These are phyloP conservation scores for Monosporozyma aerobia DNA, from an alignment of 805 yeast species.

Conservation along the genomic window DNA sequence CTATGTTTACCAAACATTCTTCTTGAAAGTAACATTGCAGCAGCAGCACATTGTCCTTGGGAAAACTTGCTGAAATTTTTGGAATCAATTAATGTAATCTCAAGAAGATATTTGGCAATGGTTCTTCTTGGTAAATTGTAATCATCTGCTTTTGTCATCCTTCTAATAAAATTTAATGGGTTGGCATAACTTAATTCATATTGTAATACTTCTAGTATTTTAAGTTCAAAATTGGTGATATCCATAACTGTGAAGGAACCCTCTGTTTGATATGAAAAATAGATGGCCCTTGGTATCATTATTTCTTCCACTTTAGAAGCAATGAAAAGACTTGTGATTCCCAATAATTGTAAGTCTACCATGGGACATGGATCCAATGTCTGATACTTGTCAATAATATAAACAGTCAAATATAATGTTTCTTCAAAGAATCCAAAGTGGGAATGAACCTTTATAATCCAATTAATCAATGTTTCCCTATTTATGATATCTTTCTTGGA, in stretches of 20 bases:
- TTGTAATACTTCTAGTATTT: slow-evolving; percentile 57
- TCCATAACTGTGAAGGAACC: slow-evolving; percentile 72
- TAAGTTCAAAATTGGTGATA: slow-evolving; percentile 72
- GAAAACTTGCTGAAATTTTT: slow-evolving; percentile 68
- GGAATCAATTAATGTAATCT: slow-evolving; percentile 68
- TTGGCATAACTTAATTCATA: slow-evolving; percentile 77
- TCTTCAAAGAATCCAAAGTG: slow-evolving; percentile 77
- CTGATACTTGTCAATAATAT: slow-evolving; percentile 76
- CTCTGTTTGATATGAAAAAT: slow-evolving; percentile 74
- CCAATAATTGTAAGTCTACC: slow-evolving; percentile 71
- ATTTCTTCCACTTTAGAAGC: slow-evolving; percentile 92
- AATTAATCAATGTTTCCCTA: slow-evolving; percentile 77
- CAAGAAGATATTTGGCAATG: slow-evolving; percentile 74
- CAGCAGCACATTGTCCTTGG: slow-evolving; percentile 65
- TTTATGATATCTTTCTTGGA: slow-evolving; percentile 18
- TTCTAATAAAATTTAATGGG: slow-evolving; percentile 82
- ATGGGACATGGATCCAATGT: slow-evolving; percentile 47
- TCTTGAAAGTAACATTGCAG: slow-evolving; percentile 78
- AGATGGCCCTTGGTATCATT: slow-evolving; percentile 73
- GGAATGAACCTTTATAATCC: slow-evolving; percentile 82
- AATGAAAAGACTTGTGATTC: slow-evolving; percentile 73
- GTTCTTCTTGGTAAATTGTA: slow-evolving; percentile 83
- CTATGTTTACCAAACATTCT: slow-evolving; percentile 57
- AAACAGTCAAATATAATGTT: slow-evolving; percentile 71
- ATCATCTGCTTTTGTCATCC: slow-evolving; percentile 86